Conservation (phyloP, 2,329 filamentous ascomycete genomes). For the Paecilomyces niveus region DNA sequence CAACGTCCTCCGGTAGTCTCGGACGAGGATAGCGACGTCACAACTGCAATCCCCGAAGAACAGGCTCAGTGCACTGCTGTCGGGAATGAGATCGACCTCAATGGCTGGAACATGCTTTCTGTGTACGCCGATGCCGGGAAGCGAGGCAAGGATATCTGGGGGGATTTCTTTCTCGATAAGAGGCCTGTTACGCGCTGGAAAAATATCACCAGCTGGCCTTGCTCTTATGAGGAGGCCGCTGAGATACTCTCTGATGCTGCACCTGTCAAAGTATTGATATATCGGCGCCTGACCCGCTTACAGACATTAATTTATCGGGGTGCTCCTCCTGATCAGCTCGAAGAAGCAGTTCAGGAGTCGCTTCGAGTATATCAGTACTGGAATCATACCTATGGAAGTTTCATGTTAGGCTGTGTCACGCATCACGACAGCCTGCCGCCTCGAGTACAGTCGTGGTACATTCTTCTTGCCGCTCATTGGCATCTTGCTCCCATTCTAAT, state of each 20-base stretch:
- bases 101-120: slow-evolving; percentile 6
- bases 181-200: slow-evolving; percentile 2
- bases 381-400: slow-evolving; percentile 45
- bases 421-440: slow-evolving; percentile 45
- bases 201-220: slow-evolving; percentile 43
- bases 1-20: slow-evolving; percentile 39
- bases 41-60: slow-evolving; percentile 3
- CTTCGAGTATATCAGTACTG: slow-evolving; percentile 50
- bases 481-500: slow-evolving; percentile 50
- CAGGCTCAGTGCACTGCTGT: not conserved
- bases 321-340: slow-evolving; percentile 32
- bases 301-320: slow-evolving; percentile 45
- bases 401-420: slow-evolving; percentile 46
- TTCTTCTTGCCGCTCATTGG: slow-evolving; percentile 52
- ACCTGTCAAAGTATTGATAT: slow-evolving; percentile 54
- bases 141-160: slow-evolving; percentile 28
- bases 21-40: slow-evolving; percentile 40
- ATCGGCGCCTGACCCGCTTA: slow-evolving; percentile 49
- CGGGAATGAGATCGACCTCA: slow-evolving; percentile 2
- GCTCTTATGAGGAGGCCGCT: slow-evolving; percentile 46
- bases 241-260: slow-evolving; percentile 46
- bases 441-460: slow-evolving; percentile 54
- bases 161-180: slow-evolving; percentile 27
- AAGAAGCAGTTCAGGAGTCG: slow-evolving; percentile 43
- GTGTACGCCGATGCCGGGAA: not conserved